Percentiles rank a stretch among this genome's conserved stretches.
Evolutionary conservation across 179 eudicot species (phyloP).

Genomic region (Amaranthus tricolor): DNA sequence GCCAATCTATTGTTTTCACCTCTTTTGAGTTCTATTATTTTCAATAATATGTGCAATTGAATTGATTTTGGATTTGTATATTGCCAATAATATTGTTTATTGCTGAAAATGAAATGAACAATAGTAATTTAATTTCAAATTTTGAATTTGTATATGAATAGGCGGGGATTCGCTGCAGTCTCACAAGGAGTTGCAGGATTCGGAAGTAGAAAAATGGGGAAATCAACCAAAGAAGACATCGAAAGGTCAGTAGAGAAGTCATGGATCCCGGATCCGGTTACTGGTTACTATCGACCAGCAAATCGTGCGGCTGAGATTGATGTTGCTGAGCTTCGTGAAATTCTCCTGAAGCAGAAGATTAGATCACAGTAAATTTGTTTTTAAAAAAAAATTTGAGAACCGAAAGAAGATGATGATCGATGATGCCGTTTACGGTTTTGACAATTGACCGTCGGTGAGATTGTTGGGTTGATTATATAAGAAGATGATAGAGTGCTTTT

Average conservation of each 20-base stretch:
- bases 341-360: slow-evolving; percentile 34
- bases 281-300: slow-evolving; percentile 48
- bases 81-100: no score
- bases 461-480: not conserved
- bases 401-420: not conserved
- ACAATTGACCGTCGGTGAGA: slow-evolving; percentile 7
- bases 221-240: slow-evolving; percentile 14
- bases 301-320: slow-evolving; percentile 37
- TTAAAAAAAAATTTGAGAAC: no score
- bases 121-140: no score
- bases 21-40: not conserved
- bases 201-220: slow-evolving; percentile 35
- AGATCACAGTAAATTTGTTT: slow-evolving; percentile 18
- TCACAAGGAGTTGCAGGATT: slow-evolving; percentile 33
- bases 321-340: slow-evolving; percentile 37
- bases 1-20: not conserved
- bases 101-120: no score
- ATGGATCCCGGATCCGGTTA: slow-evolving; percentile 78
- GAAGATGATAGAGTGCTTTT: not conserved
- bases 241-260: slow-evolving; percentile 33
- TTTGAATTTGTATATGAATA: slow-evolving; percentile 11
- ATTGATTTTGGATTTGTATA: no score
- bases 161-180: slow-evolving; percentile 50
- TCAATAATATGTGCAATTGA: not conserved
- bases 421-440: slow-evolving; percentile 7